Conservation (phyloP, 345 rosid species). For the Clarkia xantiana region DNA sequence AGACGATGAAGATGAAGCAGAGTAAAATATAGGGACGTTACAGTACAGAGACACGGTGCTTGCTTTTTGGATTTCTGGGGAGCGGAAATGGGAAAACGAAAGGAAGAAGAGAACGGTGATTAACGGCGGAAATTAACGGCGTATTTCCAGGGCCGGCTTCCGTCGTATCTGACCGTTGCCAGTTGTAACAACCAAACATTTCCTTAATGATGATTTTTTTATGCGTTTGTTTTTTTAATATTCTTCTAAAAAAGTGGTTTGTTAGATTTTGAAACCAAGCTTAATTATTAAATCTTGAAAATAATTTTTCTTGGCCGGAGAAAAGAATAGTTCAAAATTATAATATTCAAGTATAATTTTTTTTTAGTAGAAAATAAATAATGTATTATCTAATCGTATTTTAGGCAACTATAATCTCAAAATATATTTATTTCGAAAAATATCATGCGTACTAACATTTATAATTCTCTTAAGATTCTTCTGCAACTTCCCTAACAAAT, state of each 20-base stretch:
- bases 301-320: too few species aligned
- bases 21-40: neutral
- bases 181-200: constrained; percentile 4
- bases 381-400: too few species aligned
- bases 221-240: too few species aligned
- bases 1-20: neutral
- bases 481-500: neutral
- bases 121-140: constrained; percentile 6
- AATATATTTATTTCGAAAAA: too few species aligned
- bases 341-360: too few species aligned
- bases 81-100: neutral
- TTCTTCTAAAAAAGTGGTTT: too few species aligned
- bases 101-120: constrained; percentile 4
- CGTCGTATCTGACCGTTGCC: constrained; percentile 11
- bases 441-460: too few species aligned
- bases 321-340: too few species aligned
- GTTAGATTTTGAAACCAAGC: neutral
- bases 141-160: neutral
- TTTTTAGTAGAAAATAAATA: too few species aligned
- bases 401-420: too few species aligned
- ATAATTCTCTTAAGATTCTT: neutral
- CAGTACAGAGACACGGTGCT: neutral
- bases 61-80: neutral
- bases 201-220: too few species aligned
- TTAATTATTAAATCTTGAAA: too few species aligned